Percentiles rank a stretch among this genome's conserved stretches.
Evolutionary conservation across 768 basidiomycete genomes (phyloP).

Genomic region (Leucocoprinus birnbaumii): DNA sequence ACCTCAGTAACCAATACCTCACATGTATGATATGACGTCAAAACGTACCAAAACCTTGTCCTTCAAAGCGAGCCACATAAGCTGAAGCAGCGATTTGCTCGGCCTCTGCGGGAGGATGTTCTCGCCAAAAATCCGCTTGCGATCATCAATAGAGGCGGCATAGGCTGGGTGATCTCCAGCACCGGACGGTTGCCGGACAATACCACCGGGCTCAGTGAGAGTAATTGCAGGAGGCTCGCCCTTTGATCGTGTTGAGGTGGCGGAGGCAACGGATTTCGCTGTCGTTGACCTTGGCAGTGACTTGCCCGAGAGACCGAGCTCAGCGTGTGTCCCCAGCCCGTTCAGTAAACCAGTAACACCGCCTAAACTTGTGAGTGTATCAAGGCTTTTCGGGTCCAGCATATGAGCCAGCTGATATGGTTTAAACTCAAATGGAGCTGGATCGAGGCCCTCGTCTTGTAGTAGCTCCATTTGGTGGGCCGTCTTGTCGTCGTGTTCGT

Average conservation of each 20-base stretch:
- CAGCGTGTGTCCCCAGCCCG: conserved; percentile 69
- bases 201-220: conserved; percentile 37
- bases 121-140: conserved; percentile 67
- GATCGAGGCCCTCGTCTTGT: conserved; percentile 44
- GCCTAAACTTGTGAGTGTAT: conserved; percentile 63
- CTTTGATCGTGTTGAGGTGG: conserved; percentile 14
- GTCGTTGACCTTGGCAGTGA: conserved; percentile 3
- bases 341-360: conserved; percentile 64
- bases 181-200: conserved; percentile 16
- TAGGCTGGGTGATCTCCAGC: conserved; percentile 20
- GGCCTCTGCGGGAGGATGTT: conserved; percentile 73
- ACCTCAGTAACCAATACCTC: background rate
- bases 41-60: conserved; percentile 83
- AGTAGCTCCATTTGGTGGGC: conserved; percentile 33
- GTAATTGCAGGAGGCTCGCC: conserved; percentile 30
- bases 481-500: conserved; percentile 24
- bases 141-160: conserved; percentile 52
- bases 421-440: conserved; percentile 69
- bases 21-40: conserved; percentile 4
- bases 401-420: conserved; percentile 79
- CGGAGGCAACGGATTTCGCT: conserved; percentile 12
- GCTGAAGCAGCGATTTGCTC: conserved; percentile 63
- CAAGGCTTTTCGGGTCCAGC: conserved; percentile 85
- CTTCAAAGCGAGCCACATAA: conserved; percentile 86
- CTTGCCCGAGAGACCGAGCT: conserved; percentile 40